A percentile compares a stretch with the other conserved stretches of the same genome.
These are phyloP conservation scores for Diversispora epigaea DNA, from an alignment of 192 early-diverging fungal species.

Conservation along the genomic window DNA sequence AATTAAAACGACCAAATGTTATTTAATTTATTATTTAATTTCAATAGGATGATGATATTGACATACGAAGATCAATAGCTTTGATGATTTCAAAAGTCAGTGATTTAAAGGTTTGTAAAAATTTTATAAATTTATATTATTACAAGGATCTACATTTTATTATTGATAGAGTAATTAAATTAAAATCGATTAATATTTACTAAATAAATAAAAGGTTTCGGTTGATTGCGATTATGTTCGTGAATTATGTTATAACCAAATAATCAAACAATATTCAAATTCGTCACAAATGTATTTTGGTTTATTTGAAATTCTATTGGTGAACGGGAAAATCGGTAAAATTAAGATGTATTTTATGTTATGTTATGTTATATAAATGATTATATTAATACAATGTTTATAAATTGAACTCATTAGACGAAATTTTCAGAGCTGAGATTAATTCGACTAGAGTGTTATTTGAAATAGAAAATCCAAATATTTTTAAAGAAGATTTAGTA, in stretches of 20 bases:
- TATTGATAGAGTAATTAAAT: no score
- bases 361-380: background rate
- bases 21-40: background rate
- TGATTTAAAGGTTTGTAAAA: background rate
- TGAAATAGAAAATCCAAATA: constrained; percentile 29
- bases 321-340: background rate
- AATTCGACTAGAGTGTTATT: background rate
- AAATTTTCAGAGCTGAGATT: background rate
- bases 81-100: constrained; percentile 8
- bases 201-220: background rate
- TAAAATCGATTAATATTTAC: no score
- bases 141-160: background rate
- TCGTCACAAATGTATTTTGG: constrained; percentile 6
- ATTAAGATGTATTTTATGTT: background rate
- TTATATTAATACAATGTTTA: background rate
- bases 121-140: background rate
- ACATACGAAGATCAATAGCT: background rate
- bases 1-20: background rate
- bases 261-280: background rate
- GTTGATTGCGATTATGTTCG: constrained; percentile 6
- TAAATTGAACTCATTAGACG: background rate
- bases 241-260: constrained; percentile 23
- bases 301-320: constrained; percentile 7
- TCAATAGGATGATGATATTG: constrained; percentile 22
- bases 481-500: constrained; percentile 23